Evolutionary conservation across 2,329 filamentous ascomycete species (phyloP).

Genomic region (Microascus cirrosus): DNA sequence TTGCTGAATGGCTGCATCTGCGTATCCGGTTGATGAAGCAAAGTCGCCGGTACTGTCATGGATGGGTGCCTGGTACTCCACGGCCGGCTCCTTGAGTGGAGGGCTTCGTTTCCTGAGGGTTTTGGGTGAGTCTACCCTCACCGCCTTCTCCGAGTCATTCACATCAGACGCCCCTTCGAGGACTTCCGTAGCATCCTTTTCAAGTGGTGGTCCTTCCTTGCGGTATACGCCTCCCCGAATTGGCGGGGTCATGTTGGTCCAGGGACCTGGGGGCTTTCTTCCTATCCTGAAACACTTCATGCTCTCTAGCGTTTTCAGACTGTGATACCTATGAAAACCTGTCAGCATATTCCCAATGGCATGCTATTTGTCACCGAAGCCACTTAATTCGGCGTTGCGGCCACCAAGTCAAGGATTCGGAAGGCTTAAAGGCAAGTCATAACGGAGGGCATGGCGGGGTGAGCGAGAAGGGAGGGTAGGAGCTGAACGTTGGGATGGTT

Average conservation of each 20-base stretch:
- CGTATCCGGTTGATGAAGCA: conserved; percentile 16
- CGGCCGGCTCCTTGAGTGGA: background rate
- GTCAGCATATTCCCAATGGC: background rate
- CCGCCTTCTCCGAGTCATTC: background rate
- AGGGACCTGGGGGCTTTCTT: conserved; percentile 38
- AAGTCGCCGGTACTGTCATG: background rate
- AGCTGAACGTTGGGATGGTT: conserved; percentile 11
- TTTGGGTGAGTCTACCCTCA: background rate
- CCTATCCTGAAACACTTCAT: conserved; percentile 53
- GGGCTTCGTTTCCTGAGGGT: background rate
- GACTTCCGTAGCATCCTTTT: background rate
- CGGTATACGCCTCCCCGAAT: conserved; percentile 28
- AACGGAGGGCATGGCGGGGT: background rate
- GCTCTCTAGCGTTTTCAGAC: conserved; percentile 34
- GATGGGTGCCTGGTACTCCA: background rate
- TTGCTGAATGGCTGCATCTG: conserved; percentile 22
- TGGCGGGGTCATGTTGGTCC: conserved; percentile 46
- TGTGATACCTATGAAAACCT: conserved; percentile 41
- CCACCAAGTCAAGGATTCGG: background rate
- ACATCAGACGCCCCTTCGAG: background rate
- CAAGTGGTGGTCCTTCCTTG: background rate
- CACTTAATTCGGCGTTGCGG: background rate
- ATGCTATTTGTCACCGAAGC: background rate
- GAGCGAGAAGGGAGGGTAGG: background rate
- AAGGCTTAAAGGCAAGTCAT: background rate